Evolutionary conservation across 495 filamentous ascomycete genomes (phyloP).

Genomic region (Parmelia sp.): DNA sequence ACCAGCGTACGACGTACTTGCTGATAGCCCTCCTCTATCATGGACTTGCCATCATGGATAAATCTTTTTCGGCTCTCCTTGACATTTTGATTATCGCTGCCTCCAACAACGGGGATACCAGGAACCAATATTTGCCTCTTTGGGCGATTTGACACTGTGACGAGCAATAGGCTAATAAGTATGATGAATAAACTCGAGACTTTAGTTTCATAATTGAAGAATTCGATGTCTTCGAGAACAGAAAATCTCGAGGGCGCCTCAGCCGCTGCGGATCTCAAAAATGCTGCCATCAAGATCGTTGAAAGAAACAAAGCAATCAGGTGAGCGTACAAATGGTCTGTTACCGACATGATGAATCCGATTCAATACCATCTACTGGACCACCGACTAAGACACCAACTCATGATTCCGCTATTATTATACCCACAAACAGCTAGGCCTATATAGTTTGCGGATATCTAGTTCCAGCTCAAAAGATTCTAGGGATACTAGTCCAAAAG

Average conservation of each 20-base stretch:
- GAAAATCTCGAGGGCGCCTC: neutral
- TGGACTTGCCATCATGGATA: conserved; percentile 12
- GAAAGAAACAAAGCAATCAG: conserved; percentile 8
- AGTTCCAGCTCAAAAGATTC: too few species aligned
- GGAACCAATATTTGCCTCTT: conserved; percentile 1
- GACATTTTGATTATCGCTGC: conserved; percentile 6
- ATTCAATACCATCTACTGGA: neutral
- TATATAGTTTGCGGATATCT: neutral
- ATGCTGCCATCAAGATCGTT: conserved; percentile 1
- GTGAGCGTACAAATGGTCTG: conserved; percentile 6
- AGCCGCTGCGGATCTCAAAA: conserved; percentile 1
- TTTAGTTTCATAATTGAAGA: neutral
- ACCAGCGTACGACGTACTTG: neutral
- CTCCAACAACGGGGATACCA: conserved; percentile 3
- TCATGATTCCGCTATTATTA: neutral
- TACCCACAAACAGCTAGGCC: neutral
- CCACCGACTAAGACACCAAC: too few species aligned
- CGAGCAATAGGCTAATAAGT: neutral
- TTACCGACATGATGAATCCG: conserved; percentile 1
- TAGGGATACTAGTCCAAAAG: too few species aligned
- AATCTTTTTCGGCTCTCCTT: conserved; percentile 8
- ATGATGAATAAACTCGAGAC: conserved; percentile 2
- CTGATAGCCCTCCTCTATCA: conserved; percentile 5
- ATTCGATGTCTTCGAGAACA: neutral
- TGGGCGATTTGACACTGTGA: conserved; percentile 3